Evolutionary conservation across 2,329 filamentous ascomycete genomes (phyloP), one percentile per base, ranked within the genome.

Genomic region (Aspergillus sojae): DNA sequence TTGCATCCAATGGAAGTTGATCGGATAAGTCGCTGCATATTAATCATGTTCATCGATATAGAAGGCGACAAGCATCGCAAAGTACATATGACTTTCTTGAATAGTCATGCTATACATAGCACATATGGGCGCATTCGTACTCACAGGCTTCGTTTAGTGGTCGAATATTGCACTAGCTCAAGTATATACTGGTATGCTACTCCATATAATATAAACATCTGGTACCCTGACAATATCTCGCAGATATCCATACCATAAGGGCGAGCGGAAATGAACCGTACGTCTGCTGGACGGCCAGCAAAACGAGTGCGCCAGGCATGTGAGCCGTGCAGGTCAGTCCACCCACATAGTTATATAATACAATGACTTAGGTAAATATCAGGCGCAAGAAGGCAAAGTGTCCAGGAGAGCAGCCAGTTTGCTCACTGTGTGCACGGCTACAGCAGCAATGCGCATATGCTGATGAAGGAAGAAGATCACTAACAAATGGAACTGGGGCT

Each of bases 301-400:
- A 78, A 78, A 63, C 72, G 78, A 55, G 77, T 78, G 6, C 72
- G 76, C 50, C 78, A 79, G 65, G 79, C 79, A 14, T 80, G 79
- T 68, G 78, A 80, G 66, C 78, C 78, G 48, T 80, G 78, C 73
- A 76, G 78, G 78, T 79, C 46, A 67, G 70, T 66, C 14, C 5
- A 21, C 14, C 5, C 14, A 2, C 4, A 58, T 23, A 23, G 4
- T 36, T 30, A 56, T 9, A 19, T 5, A 21, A 10, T 34, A 16
- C 32, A 32, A 21, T 36, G 19, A 55, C 58, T 71, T 53, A 71
- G 28, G 26, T 11, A 48, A 52, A n/a, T 46, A 50, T 4, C 60
- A 84, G 83, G 62, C 78, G 83, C 48, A 85, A 85, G 70, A 85
- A 85, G 69, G 80, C 81, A 34, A 79, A 79, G 72, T 85, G 83